phyloP scores from a whole-genome alignment of 805 yeast species.

The Lachancea fermentati region DNA sequence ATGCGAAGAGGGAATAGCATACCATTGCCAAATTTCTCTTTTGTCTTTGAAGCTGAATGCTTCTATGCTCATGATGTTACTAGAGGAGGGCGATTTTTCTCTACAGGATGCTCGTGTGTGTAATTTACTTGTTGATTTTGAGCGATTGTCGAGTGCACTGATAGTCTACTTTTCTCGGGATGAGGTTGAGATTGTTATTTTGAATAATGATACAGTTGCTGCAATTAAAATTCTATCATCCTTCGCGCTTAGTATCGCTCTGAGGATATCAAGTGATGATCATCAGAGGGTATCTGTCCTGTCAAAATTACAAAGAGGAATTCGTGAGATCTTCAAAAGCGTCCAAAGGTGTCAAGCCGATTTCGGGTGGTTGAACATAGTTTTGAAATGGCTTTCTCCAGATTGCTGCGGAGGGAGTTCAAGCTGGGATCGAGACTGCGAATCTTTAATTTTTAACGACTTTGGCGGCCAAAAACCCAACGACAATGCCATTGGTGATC shows the following conservation, averaged over 20 bases:
- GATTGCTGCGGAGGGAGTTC: too few species aligned
- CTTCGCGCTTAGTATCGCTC: not conserved
- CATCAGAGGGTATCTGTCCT: not conserved
- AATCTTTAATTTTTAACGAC: too few species aligned
- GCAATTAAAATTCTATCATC: not conserved
- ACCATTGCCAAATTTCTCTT: not conserved
- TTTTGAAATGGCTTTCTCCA: too few species aligned
- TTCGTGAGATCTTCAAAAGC: too few species aligned
- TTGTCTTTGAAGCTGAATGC: not conserved
- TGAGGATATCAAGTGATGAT: not conserved
- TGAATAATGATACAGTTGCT: not conserved
- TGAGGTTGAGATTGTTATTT: not conserved
- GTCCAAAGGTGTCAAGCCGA: too few species aligned
- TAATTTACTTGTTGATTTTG: not conserved
- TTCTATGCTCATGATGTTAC: slow-evolving; percentile 2
- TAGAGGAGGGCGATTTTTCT: not conserved
- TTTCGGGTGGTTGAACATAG: too few species aligned
- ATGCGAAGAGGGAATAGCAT: not conserved
- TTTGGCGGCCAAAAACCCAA: too few species aligned
- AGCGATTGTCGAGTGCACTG: not conserved
- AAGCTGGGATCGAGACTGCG: too few species aligned
- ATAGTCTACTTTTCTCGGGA: not conserved
- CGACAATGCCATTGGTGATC: not conserved
- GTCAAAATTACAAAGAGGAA: too few species aligned
- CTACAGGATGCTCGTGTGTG: too few species aligned